Conservation (phyloP, 2,329 filamentous ascomycete species). For the Gyromitra esculenta region DNA sequence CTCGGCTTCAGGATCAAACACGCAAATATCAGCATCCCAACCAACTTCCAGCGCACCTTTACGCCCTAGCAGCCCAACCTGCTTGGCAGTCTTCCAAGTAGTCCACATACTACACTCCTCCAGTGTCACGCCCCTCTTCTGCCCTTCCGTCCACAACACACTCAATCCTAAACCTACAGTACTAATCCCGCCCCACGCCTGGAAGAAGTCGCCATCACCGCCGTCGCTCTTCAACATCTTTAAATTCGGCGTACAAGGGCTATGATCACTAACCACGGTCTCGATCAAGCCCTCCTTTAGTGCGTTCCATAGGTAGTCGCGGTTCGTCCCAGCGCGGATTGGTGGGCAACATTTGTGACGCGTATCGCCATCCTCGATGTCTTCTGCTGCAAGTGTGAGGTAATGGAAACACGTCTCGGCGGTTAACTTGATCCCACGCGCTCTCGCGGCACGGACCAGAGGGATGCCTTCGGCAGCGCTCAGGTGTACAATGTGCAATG, state of each 20-base stretch:
- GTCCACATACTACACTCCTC: constrained; percentile 87
- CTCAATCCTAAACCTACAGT: constrained; percentile 91
- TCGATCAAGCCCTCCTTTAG: constrained; percentile 82
- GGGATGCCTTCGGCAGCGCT: constrained; percentile 90
- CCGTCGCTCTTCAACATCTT: constrained; percentile 70
- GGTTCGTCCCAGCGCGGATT: constrained; percentile 82
- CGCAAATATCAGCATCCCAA: constrained; percentile 88
- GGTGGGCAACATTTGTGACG: constrained; percentile 95
- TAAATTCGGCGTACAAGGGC: constrained; percentile 91
- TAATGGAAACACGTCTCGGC: constrained; percentile 98
- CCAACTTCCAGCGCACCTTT: constrained; percentile 86
- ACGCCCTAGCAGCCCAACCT: constrained; percentile 81
- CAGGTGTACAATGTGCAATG: constrained; percentile 92
- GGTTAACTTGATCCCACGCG: constrained; percentile 81
- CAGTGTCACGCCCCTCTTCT: constrained; percentile 70
- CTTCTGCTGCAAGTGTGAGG: constrained; percentile 82
- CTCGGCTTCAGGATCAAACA: constrained; percentile 84
- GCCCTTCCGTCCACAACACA: constrained; percentile 83
- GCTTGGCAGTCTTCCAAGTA: constrained; percentile 83
- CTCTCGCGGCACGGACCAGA: constrained; percentile 77
- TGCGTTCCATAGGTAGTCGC: constrained; percentile 87
- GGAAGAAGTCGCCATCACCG: constrained; percentile 83
- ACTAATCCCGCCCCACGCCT: constrained; percentile 95
- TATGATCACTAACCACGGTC: constrained; percentile 95
- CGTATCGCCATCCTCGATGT: constrained; percentile 84